Evolutionary conservation across 208 protist species (phyloP).

Genomic region (Entamoeba nuttalli): DNA sequence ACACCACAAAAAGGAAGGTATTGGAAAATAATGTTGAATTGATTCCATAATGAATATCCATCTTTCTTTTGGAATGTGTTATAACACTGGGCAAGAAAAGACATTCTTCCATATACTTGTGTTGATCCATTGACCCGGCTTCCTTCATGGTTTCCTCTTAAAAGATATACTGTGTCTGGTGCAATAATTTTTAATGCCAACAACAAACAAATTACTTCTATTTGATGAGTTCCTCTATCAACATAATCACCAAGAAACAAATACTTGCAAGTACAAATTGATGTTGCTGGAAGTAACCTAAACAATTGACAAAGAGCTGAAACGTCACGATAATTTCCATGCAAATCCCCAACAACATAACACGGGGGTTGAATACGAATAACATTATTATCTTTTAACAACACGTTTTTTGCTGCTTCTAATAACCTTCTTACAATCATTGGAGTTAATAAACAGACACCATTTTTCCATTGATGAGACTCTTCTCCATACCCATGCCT

Average conservation of each 20-base stretch:
- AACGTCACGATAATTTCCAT: conserved; percentile 26
- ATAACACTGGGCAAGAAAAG: conserved; percentile 62
- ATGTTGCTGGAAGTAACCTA: background rate
- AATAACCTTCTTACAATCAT: background rate
- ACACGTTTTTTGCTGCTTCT: background rate
- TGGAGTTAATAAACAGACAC: background rate
- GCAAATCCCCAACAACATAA: conserved; percentile 18
- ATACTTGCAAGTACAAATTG: background rate
- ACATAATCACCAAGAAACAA: conserved; percentile 38
- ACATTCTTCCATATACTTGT: conserved; percentile 73
- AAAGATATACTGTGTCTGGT: conserved; percentile 12
- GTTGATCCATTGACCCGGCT: conserved; percentile 21
- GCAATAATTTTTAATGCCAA: conserved; percentile 16
- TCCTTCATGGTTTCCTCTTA: conserved; percentile 35
- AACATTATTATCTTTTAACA: background rate
- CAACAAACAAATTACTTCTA: conserved; percentile 19
- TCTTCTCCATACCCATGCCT: background rate
- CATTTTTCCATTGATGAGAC: background rate
- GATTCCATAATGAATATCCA: conserved; percentile 37
- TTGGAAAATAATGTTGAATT: conserved; percentile 60
- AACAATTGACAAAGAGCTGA: background rate
- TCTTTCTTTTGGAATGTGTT: background rate
- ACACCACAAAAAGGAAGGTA: conserved; percentile 51
- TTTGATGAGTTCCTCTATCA: conserved; percentile 22
- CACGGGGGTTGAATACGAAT: background rate